Base-by-base conservation (phyloP, 2,329 filamentous ascomycete genomes). In the Chalaropsis thielavioides region DNA sequence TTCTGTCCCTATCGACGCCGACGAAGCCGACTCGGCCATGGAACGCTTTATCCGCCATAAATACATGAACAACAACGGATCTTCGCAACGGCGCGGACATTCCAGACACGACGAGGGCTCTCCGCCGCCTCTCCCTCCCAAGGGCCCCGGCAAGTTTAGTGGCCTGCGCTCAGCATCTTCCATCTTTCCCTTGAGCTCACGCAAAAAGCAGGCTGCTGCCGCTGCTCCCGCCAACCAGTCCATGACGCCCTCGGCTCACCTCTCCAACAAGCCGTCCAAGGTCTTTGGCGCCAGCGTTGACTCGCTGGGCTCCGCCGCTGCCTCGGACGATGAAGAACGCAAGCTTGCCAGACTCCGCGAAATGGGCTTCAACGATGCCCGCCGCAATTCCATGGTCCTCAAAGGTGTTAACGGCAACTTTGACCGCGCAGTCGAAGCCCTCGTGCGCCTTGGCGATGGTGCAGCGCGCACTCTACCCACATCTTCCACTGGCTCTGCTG, bases 21-120 rank as follows among this genome's bases (percentile, higher is more conserved):
- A 99, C 75, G 92, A 97, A 76, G 89, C 88, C 61, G 92, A 99
- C 73, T 88, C 89, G 11, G 90, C 89, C 35, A 94, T 99, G 88
- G 94, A 99, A 76, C 84, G 90, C 67, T 97, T 92, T 74, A 96
- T 99, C 70, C 82, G 92, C 67, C 87, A 92, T 72, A 99, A 99
- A 75, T 99, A 99, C 75, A 85, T 92, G 72, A 85, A 86, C 70
- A 76, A 54, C 31, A 62, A 62, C 68, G 74, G 70, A 68, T 74
- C 69, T 19, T 43, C 46, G 1, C 56, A 64, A 56, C 59, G 62
- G 15, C 68, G 64, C n/a, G 75, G 75, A 62, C 80, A 78, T 69
- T 76, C 76, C n/a, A 76, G 75, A 61, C 80, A 80, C 13, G 82
- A 85, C 68, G 83, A 86, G 69, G 79, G 77, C 35, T 80, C 77